Evolutionary conservation across 2,329 filamentous ascomycete species (phyloP).

Genomic region (Bimuria novae-zelandiae): DNA sequence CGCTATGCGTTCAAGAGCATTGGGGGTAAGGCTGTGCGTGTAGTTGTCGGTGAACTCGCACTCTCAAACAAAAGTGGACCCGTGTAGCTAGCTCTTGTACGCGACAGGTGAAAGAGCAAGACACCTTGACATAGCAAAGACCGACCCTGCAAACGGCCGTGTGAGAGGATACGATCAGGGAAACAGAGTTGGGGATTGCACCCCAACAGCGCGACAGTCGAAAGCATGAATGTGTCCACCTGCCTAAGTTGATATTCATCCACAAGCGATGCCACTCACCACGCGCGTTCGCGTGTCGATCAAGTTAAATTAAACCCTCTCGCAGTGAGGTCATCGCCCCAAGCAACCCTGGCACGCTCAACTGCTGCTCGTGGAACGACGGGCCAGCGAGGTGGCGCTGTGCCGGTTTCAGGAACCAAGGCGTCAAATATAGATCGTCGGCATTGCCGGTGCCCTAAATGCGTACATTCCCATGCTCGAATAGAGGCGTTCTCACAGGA

Average conservation of each 20-base stretch:
- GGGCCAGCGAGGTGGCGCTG: not conserved
- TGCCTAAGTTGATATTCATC: not conserved
- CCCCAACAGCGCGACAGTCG: not conserved
- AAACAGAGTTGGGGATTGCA: not conserved
- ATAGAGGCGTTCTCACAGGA: no score
- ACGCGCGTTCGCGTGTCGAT: not conserved
- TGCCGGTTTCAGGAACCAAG: not conserved
- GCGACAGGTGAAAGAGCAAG: constrained; percentile 2
- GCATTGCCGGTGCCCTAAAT: no score
- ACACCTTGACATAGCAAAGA: no score
- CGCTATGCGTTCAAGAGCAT: constrained; percentile 22
- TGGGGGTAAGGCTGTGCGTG: constrained; percentile 3
- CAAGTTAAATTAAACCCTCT: not conserved
- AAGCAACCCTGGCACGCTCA: not conserved
- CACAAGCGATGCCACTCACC: constrained; percentile 5
- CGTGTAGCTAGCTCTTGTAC: not conserved
- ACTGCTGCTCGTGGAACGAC: not conserved
- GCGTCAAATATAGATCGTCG: not conserved
- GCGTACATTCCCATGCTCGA: no score
- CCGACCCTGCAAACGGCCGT: not conserved
- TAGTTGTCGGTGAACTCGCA: not conserved
- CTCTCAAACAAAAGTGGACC: not conserved
- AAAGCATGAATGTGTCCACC: not conserved
- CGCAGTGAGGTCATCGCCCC: not conserved
- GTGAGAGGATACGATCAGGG: not conserved